These are phyloP conservation scores for Coccomyxa sp. DNA, from an alignment of 139 green algal species.

Conservation along the genomic window DNA sequence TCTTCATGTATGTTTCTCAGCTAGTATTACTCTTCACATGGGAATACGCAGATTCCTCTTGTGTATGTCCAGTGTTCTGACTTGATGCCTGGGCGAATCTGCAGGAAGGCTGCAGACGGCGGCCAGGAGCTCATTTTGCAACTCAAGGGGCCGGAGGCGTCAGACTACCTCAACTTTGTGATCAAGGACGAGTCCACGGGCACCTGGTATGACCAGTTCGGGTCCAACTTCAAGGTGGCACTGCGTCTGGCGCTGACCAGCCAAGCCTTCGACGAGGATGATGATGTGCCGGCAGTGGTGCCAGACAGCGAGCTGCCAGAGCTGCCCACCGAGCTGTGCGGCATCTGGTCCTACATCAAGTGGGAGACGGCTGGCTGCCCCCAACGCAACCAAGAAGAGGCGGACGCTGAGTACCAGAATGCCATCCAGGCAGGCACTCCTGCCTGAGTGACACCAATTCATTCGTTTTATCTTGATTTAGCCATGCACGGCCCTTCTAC, in stretches of 20 bases:
- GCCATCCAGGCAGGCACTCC: slow-evolving; percentile 32
- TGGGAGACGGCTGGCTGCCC: slow-evolving; percentile 82
- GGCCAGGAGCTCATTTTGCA: slow-evolving; percentile 18
- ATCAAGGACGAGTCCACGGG: slow-evolving; percentile 82
- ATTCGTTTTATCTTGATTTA: background rate
- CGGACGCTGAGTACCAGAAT: slow-evolving; percentile 53
- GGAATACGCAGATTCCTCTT: background rate
- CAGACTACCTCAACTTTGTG: slow-evolving; percentile 89
- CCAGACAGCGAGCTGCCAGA: slow-evolving; percentile 27
- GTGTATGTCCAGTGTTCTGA: background rate
- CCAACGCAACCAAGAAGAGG: slow-evolving; percentile 51
- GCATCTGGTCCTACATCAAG: slow-evolving; percentile 93
- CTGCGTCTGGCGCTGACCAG: slow-evolving; percentile 31
- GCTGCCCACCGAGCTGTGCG: slow-evolving; percentile 83
- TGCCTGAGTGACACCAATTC: background rate
- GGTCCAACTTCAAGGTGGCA: slow-evolving; percentile 81
- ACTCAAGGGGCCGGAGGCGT: slow-evolving; percentile 65
- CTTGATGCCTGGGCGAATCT: background rate
- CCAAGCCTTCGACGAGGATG: slow-evolving; percentile 22
- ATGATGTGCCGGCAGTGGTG: background rate
- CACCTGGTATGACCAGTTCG: slow-evolving; percentile 71
- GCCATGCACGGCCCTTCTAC: background rate
- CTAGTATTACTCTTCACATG: too few species aligned
- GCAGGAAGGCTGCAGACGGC: background rate
- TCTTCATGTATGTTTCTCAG: too few species aligned